These are phyloP conservation scores for Erodium moschatum DNA, from an alignment of 441 rosid genomes.

Conservation along the genomic window DNA sequence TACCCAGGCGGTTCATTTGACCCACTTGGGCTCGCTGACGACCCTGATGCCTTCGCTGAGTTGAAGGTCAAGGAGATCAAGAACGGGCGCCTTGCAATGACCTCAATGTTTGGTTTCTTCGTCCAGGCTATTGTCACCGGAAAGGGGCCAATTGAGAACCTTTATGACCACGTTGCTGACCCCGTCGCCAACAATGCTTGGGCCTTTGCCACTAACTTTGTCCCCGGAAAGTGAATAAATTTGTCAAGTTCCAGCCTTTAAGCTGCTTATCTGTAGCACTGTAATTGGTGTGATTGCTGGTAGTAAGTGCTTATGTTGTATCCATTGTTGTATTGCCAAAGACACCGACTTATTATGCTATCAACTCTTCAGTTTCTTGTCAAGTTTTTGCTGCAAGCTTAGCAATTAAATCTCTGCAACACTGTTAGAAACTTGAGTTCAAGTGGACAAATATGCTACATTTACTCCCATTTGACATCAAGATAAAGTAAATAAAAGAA, in stretches of 20 bases:
- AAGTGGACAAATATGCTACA: background rate
- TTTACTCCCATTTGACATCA: background rate
- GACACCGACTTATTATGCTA: slow-evolving; percentile 6
- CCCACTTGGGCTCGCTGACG: background rate
- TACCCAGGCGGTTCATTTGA: background rate
- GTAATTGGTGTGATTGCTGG: too few species aligned
- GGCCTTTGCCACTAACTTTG: slow-evolving; percentile 19
- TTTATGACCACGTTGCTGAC: slow-evolving; percentile 22
- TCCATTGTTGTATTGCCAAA: slow-evolving; percentile 8
- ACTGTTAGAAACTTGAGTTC: too few species aligned
- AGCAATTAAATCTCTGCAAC: background rate
- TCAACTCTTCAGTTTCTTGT: background rate
- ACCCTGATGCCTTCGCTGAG: background rate
- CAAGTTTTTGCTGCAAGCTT: background rate
- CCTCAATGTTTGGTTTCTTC: slow-evolving; percentile 23
- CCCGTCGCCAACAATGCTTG: slow-evolving; percentile 22
- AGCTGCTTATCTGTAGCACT: background rate
- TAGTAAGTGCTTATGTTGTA: background rate
- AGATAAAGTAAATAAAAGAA: background rate
- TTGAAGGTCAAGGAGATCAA: slow-evolving; percentile 23
- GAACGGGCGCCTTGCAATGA: slow-evolving; percentile 22
- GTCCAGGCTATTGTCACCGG: slow-evolving; percentile 24
- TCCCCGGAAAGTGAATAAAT: background rate
- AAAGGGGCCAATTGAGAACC: slow-evolving; percentile 23
- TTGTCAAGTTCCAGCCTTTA: background rate